Percentiles rank a stretch among this genome's conserved stretches.
Conservation (phyloP, 768 basidiomycete species). For the Leucosporidium scottii region DNA sequence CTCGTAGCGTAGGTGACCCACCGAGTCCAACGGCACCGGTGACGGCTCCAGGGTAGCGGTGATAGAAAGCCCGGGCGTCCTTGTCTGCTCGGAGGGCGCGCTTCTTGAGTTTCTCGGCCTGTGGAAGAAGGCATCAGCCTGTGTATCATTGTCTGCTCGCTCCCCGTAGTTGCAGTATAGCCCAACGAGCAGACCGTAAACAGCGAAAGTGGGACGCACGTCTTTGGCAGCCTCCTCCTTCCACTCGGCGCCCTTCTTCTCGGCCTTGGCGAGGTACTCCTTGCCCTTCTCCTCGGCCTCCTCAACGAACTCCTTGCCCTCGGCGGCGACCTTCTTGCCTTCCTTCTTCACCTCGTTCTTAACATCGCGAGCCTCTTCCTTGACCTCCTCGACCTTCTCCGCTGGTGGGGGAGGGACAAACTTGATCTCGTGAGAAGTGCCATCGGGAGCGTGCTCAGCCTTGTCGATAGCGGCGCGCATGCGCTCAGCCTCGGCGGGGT, state of each 20-base stretch:
- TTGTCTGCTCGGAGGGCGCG: constrained; percentile 16
- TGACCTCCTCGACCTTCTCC: constrained; percentile 6
- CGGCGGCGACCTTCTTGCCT: constrained; percentile 29
- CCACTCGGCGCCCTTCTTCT: constrained; percentile 25
- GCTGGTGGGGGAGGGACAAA: neutral
- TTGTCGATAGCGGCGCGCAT: constrained; percentile 12
- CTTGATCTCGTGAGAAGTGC: neutral
- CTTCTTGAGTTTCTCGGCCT: neutral
- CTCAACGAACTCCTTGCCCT: constrained; percentile 28
- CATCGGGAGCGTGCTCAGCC: constrained; percentile 27
- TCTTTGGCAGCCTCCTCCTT: neutral
- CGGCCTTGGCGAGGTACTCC: constrained; percentile 38
- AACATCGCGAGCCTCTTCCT: neutral
- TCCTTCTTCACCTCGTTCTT: constrained; percentile 5
- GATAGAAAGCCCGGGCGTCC: constrained; percentile 16
- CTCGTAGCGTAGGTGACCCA: constrained; percentile 22
- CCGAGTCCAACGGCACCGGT: constrained; percentile 42
- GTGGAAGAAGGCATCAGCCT: neutral
- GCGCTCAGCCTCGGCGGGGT: constrained; percentile 12
- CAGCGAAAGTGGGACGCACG: neutral
- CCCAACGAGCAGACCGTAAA: too few species aligned
- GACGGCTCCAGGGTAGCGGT: constrained; percentile 39
- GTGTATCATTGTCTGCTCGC: too few species aligned
- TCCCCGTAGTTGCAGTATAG: too few species aligned
- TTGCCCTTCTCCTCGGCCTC: constrained; percentile 38